Evolutionary conservation across 257 asterid species (phyloP), one percentile per base, ranked within the genome.

Genomic region (Mentha longifolia): DNA sequence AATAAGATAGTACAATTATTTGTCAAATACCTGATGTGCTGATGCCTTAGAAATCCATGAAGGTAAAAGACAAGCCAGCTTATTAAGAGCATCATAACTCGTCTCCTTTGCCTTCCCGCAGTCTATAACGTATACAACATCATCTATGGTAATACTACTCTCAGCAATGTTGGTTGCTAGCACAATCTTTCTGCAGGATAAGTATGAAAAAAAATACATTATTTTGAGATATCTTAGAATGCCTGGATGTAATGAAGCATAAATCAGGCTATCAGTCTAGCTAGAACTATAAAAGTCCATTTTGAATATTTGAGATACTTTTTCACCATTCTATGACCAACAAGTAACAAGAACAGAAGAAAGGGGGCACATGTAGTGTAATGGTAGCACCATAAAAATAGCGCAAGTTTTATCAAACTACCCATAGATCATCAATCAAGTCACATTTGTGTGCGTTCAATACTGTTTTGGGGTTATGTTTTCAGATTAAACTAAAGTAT

Each of bases 41-140:
- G 99, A 94, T 74, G 99, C 99, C 91, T 91, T 91, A 7, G 99
- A 94, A 74, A 94, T 94, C 99, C 99, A 94, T 75, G 99, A 91
- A 47, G 99, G 99, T 47, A 91, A 82, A 70, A 94, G 87, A 73
- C 97, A 91, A 76, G 99, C 97, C 73, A 94, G 80, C 82, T 94
- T 91, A 83, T 94, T 94, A 35, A 91, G 96, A 81, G 99, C 99
- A 84, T 91, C 97, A 77, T 94, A 94, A 81, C 97, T 94, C 2
- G 95, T 94, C 81, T 94, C 99, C 84, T 94, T 94, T 16, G 97
- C 96, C 92, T 91, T 94, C 52, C 99, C 99, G 77, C 97, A 88
- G 86, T 94, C 99, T 43, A 94, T 74, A 70, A 91, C 99, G 71
- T 86, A 94, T 41, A 94, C 97, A 22, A 94, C 99, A 73, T 94